Evolutionary conservation across 495 filamentous ascomycete species (phyloP), one percentile per base, ranked within the genome.

Genomic region (Trichoderma virens): DNA sequence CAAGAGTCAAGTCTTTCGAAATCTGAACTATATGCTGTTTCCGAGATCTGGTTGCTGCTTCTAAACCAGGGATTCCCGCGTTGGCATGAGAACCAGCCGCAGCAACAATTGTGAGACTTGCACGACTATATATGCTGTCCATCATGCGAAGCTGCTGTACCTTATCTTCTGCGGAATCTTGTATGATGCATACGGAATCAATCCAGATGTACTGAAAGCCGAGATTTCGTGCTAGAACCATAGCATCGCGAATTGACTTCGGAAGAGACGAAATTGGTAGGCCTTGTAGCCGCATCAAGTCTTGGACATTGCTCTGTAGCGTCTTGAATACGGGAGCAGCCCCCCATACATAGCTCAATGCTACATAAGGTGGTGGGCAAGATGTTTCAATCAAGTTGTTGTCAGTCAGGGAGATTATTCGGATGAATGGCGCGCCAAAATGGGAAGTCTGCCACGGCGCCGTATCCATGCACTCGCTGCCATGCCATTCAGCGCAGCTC

Each of bases 141-240:
- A 69, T 69, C 23, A 59, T 65, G 18, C 38, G 32, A 8, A 62
- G 61, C 59, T 69, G 59, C 20, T 11, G 60, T 11, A 13, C 4
- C 20, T 62, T 65, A 13, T 67, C 64, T 0, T 18, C 63, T 11
- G 1, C 18, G 16, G 54, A 51, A n/a, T 61, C 68, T 60, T 69
- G 68, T n/a, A 67, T 47, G 32, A 69, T 69, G 28, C 68, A 69
- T 30, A 69, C 14, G 7, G 62, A 32, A 47, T 69, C 68, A 11
- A 69, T 56, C 68, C 68, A 69, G 28, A 69, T 30, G 43, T 67
- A 69, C n/a, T 32, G 16, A 7, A 69, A 64, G 3, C 65, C 65
- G 3, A 69, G 47, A 2, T 39, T 14, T 3, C 62, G 41, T 23
- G 62, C 61, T 3, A 45, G 32, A 7, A 1, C 28, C 6, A 69